A percentile compares a stretch with the other conserved stretches of the same genome.
phyloP scores from a whole-genome alignment of 768 basidiomycete genomes.

The Collybiopsis luxurians region DNA sequence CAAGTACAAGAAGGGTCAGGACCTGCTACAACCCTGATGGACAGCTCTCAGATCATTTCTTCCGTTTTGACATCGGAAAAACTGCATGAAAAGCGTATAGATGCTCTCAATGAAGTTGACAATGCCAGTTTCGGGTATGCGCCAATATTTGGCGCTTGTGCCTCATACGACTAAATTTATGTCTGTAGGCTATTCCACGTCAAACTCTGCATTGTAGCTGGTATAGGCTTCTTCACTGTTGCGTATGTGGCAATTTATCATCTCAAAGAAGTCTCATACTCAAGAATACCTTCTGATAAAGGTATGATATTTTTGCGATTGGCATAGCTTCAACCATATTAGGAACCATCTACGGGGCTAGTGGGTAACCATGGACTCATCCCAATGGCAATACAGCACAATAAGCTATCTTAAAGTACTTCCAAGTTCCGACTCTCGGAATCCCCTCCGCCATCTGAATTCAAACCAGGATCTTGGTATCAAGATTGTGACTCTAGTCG shows the following conservation, averaged over 20 bases:
- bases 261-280: background rate
- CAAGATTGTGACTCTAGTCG: constrained; percentile 76
- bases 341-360: constrained; percentile 69
- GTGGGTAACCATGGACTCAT: too few species aligned
- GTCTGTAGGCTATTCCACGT: constrained; percentile 75
- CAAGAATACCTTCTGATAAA: too few species aligned
- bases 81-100: too few species aligned
- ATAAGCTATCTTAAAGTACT: constrained; percentile 21
- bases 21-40: too few species aligned
- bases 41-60: too few species aligned
- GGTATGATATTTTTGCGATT: constrained; percentile 88
- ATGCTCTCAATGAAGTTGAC: constrained; percentile 87
- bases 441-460: too few species aligned
- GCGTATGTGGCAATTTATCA: constrained; percentile 41
- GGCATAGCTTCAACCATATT: constrained; percentile 83
- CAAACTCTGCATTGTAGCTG: constrained; percentile 67
- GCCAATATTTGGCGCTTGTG: background rate
- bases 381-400: too few species aligned
- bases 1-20: too few species aligned
- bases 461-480: constrained; percentile 76
- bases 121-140: constrained; percentile 80
- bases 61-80: too few species aligned
- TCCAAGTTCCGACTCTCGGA: too few species aligned
- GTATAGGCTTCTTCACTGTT: constrained; percentile 92
- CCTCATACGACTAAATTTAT: constrained; percentile 4